Evolutionary conservation across 2,329 filamentous ascomycete genomes (phyloP), one percentile per base, ranked within the genome.

Genomic region (Aspergillus caelatus): DNA sequence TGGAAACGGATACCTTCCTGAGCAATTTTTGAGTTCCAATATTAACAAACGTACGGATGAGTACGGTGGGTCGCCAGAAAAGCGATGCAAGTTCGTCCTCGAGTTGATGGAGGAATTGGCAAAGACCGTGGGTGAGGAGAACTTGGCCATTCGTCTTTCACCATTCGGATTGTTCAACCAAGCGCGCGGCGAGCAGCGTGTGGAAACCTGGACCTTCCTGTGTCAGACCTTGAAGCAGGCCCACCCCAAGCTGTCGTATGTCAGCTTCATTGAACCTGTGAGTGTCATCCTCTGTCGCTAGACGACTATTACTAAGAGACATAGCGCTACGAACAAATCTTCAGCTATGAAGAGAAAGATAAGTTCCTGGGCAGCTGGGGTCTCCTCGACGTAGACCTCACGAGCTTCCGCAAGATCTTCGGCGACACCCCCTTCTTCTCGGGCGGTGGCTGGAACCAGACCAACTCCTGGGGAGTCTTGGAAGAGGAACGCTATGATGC

Each of bases 181-280:
- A 63, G 76, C 81, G 6, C 80, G 82, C 23, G 78, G 83, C 6
- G 79, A 81, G 66, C 78, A 86, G 73, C 77, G 84, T 1, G 64
- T 86, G 26, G 83, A 86, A 71, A 86, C 83, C 0, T 87, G 84
- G 82, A 77, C 78, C 2, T 74, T 82, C 64, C 75, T 87, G 7
- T 86, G 82, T 64, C 74, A 75, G 46, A 76, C 82, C 63, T 68
- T 87, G 64, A 86, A 86, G 71, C 69, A 71, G 55, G 68, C 71
- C 6, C 74, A 78, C 11, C 82, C 81, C 0, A 67, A 72, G 4
- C 67, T 87, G 23, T 82, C 81, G 3, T 87, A 87, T 65, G 81
- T 87, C 19, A 84, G 82, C 74, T 84, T 87, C 52, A 78, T 87
- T 55, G 85, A 87, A 72, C 84, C 84, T 71, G 72, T 75, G 64